These are phyloP conservation scores for Claviceps pusilla DNA, from an alignment of 2,329 filamentous ascomycete genomes.

Conservation along the genomic window DNA sequence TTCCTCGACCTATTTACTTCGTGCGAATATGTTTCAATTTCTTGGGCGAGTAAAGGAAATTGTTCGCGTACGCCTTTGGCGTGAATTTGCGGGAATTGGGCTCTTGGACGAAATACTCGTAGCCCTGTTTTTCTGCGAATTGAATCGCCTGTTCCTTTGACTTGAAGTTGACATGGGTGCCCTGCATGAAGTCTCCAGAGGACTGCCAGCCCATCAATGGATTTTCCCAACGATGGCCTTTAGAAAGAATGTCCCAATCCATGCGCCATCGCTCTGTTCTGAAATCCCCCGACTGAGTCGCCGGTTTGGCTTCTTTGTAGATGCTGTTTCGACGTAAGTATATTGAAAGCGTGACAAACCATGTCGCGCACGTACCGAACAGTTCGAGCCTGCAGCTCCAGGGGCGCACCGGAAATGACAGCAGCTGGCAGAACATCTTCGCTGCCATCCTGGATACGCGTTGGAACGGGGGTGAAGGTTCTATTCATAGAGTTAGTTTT, in stretches of 20 bases:
- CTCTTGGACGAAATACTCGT: constrained; percentile 98
- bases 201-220: constrained; percentile 98
- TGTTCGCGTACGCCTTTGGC: constrained; percentile 92
- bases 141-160: constrained; percentile 84
- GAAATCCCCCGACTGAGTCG: constrained; percentile 88
- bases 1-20: constrained; percentile 40
- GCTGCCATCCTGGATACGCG: constrained; percentile 77
- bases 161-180: constrained; percentile 79
- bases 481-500: constrained; percentile 28
- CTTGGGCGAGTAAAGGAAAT: constrained; percentile 72
- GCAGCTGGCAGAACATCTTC: constrained; percentile 71
- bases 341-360: background rate
- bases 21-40: constrained; percentile 80
- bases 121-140: constrained; percentile 97
- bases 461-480: constrained; percentile 80
- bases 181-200: constrained; percentile 87
- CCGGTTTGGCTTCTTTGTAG: constrained; percentile 81
- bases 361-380: constrained; percentile 53
- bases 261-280: constrained; percentile 79
- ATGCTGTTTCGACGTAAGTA: constrained; percentile 43
- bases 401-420: constrained; percentile 77
- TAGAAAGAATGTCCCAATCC: constrained; percentile 91
- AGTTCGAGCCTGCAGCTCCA: constrained; percentile 83
- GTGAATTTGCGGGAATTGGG: constrained; percentile 74
- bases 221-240: constrained; percentile 97